Evolutionary conservation across 2,329 filamentous ascomycete species (phyloP), one percentile per base, ranked within the genome.

Genomic region (Paracoccidioides brasiliensis): DNA sequence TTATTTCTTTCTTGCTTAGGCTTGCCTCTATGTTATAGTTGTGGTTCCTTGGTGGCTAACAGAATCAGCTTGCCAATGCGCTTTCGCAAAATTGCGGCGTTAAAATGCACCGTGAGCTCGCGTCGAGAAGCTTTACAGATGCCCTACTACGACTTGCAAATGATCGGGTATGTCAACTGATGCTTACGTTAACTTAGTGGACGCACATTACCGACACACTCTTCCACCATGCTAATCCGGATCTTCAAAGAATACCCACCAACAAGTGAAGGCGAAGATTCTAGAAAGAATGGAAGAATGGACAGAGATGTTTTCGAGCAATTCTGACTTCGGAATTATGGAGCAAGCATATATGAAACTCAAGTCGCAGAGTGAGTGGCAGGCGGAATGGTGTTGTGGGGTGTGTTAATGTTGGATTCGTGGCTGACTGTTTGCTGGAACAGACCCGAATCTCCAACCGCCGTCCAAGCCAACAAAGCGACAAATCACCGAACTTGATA

Each of bases 191-290:
- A 33, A 53, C 33, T 7, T 4, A 14, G n/a, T 32, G 15, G 7
- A 32, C 28, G 28, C 44, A 7, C 6, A 32, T 32, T 7, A 3
- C 8, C 42, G 15, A 44, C 22, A 22, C 22, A 22, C 22, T 22
- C 22, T 22, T 22, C 22, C 22, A 22, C 22, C 22, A 22, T 38
- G 37, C 37, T 38, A 38, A 38, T 38, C 37, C 37, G 37, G 7
- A 3, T 7, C 37, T 38, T 12, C 37, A 7, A 55, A 81, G 73
- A 98, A 95, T 70, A 96, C 91, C 53, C 93, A 97, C 71, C 85
- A 86, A 68, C 89, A 95, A 71, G 93, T 98, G 68, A 97, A 97
- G 74, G 83, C 88, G 61, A 97, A 96, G 80, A 95, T 98, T 61
- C 74, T 97, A 57, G 91, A 97, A 76, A 84, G 90, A 62, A 97